Percentiles rank a stretch among this genome's conserved stretches.
Conservation (phyloP, 2,329 filamentous ascomycete species). For the Fusarium sp. region DNA sequence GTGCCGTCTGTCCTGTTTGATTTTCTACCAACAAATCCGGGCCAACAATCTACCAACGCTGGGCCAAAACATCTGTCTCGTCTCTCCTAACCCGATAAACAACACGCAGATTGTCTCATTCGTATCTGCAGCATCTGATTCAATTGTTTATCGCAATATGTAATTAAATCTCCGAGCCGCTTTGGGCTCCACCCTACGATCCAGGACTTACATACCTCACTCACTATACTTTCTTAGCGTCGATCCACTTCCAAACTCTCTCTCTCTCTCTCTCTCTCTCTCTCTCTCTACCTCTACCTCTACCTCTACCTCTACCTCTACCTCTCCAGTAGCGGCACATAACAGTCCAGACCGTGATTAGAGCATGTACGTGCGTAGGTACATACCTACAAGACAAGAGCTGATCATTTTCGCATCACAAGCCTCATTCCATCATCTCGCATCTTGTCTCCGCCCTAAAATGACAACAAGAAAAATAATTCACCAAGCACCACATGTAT, state of each 20-base stretch:
- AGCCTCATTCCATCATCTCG: constrained; percentile 1
- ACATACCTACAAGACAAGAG: neutral
- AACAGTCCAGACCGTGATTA: neutral
- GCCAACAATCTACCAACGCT: neutral
- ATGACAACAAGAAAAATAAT: neutral
- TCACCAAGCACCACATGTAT: too few relatives aligned
- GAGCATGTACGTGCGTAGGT: too few relatives aligned
- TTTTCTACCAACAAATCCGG: constrained; percentile 11
- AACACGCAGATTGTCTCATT: neutral
- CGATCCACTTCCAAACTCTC: constrained; percentile 12
- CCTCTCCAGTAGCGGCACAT: too few relatives aligned
- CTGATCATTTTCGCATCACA: constrained; percentile 10
- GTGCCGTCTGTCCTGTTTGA: neutral
- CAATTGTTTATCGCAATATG: neutral
- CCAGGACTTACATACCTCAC: neutral
- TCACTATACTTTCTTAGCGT: constrained; percentile 6
- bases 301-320: too few relatives aligned
- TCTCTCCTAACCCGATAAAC: neutral
- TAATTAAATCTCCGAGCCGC: constrained; percentile 20
- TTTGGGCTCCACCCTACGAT: constrained; percentile 17
- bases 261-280: neutral
- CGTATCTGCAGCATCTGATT: neutral
- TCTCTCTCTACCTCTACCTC: too few relatives aligned
- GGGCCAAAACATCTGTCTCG: neutral
- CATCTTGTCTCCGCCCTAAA: neutral